Percentiles rank a stretch among this genome's conserved stretches.
Conservation (phyloP, 2,329 filamentous ascomycete genomes). For the Calycina marina region DNA sequence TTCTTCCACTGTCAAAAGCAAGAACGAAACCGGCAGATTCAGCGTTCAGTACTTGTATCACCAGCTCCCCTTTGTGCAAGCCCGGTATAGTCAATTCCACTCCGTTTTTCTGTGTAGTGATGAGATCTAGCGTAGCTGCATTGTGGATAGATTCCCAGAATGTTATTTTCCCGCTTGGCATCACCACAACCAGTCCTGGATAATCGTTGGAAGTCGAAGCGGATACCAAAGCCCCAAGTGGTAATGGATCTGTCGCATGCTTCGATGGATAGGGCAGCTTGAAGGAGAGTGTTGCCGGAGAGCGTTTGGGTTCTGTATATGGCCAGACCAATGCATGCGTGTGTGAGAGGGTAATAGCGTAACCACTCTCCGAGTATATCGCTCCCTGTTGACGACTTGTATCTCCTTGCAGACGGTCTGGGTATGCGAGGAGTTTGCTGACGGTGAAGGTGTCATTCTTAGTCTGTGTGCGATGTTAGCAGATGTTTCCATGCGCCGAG, state of each 20-base stretch:
- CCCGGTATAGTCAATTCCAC: slow-evolving; percentile 62
- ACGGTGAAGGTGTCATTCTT: slow-evolving; percentile 76
- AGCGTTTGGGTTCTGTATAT: slow-evolving; percentile 54
- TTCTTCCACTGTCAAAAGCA: slow-evolving; percentile 68
- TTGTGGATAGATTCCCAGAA: slow-evolving; percentile 95
- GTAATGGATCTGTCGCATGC: slow-evolving; percentile 53
- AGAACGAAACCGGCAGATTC: slow-evolving; percentile 78
- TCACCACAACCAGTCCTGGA: slow-evolving; percentile 74
- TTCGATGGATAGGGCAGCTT: slow-evolving; percentile 61
- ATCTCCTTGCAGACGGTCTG: slow-evolving; percentile 57
- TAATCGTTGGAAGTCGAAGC: slow-evolving; percentile 65
- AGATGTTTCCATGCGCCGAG: neutral
- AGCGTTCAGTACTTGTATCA: slow-evolving; percentile 65
- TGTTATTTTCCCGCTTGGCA: slow-evolving; percentile 73
- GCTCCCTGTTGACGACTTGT: slow-evolving; percentile 53
- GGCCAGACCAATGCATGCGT: slow-evolving; percentile 83
- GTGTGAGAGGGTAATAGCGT: slow-evolving; percentile 68
- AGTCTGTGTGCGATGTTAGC: slow-evolving; percentile 37
- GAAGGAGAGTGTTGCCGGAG: slow-evolving; percentile 67
- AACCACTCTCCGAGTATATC: slow-evolving; percentile 50
- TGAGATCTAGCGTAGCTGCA: slow-evolving; percentile 66
- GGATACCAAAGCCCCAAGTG: slow-evolving; percentile 70
- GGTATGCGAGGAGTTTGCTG: slow-evolving; percentile 69
- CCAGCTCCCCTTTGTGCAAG: slow-evolving; percentile 64
- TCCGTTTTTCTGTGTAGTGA: slow-evolving; percentile 62